A percentile compares a stretch with the other conserved stretches of the same genome.
phyloP scores from a whole-genome alignment of 345 rosid species.

The Brassica rapa region DNA sequence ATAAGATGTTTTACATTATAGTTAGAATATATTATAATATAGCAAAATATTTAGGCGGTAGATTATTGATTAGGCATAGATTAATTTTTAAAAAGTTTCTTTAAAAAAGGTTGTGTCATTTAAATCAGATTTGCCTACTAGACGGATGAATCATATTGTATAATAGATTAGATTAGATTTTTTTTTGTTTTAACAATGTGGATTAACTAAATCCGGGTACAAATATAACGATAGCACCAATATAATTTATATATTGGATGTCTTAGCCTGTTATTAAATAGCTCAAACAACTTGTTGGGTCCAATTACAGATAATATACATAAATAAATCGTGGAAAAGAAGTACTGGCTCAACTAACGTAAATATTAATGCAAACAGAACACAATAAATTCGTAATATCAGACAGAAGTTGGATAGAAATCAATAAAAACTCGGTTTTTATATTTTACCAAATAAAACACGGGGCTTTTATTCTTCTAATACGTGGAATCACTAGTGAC shows the following conservation, averaged over 20 bases:
- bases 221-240: background rate
- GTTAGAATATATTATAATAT: background rate
- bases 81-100: too few relatives aligned
- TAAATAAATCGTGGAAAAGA: background rate
- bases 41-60: background rate
- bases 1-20: background rate
- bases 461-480: background rate
- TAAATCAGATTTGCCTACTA: too few relatives aligned
- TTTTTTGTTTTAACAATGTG: background rate
- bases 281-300: constrained; percentile 4
- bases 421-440: background rate
- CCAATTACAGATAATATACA: background rate
- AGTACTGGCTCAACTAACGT: background rate
- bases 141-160: background rate
- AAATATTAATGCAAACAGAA: background rate
- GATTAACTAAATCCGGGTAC: background rate
- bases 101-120: too few relatives aligned
- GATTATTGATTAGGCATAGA: too few relatives aligned
- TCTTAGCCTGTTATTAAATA: background rate
- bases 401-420: background rate
- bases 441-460: background rate
- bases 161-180: background rate
- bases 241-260: background rate
- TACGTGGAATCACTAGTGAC: background rate
- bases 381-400: background rate